phyloP scores from a whole-genome alignment of 1,284 basidiomycete genomes.

The Naganishia cerealis region DNA sequence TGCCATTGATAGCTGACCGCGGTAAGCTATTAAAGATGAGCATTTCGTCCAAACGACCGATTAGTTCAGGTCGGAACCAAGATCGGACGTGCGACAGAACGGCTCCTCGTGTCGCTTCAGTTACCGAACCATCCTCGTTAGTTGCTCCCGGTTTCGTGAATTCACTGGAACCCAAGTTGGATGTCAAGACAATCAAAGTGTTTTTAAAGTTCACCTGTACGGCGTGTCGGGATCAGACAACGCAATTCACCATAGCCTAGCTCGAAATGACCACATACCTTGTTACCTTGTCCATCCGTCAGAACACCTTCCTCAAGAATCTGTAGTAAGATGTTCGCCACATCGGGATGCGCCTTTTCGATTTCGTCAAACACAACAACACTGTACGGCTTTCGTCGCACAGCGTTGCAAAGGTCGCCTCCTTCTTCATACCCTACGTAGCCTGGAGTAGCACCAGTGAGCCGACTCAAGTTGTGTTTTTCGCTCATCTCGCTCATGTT shows the following conservation, averaged over 20 bases:
- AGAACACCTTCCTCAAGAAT: conserved; percentile 87
- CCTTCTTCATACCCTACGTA: conserved; percentile 85
- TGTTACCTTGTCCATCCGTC: conserved; percentile 62
- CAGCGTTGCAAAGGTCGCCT: conserved; percentile 80
- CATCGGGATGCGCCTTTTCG: conserved; percentile 58
- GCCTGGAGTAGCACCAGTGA: conserved; percentile 88
- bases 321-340: conserved; percentile 86
- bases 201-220: conserved; percentile 61
- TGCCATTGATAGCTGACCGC: conserved; percentile 67
- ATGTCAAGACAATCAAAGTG: conserved; percentile 89
- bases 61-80: conserved; percentile 84
- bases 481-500: conserved; percentile 94
- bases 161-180: conserved; percentile 72
- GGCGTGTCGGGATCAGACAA: background rate
- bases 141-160: conserved; percentile 65
- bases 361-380: conserved; percentile 44
- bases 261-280: background rate
- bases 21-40: conserved; percentile 87
- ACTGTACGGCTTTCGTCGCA: conserved; percentile 66
- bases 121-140: conserved; percentile 67
- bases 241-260: background rate
- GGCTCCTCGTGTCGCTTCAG: conserved; percentile 62
- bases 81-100: conserved; percentile 74
- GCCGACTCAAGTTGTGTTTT: conserved; percentile 80
- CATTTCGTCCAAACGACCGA: conserved; percentile 84